These are phyloP conservation scores for Pseudopyricularia cyperi DNA, from an alignment of 2,329 filamentous ascomycete species.

Conservation along the genomic window DNA sequence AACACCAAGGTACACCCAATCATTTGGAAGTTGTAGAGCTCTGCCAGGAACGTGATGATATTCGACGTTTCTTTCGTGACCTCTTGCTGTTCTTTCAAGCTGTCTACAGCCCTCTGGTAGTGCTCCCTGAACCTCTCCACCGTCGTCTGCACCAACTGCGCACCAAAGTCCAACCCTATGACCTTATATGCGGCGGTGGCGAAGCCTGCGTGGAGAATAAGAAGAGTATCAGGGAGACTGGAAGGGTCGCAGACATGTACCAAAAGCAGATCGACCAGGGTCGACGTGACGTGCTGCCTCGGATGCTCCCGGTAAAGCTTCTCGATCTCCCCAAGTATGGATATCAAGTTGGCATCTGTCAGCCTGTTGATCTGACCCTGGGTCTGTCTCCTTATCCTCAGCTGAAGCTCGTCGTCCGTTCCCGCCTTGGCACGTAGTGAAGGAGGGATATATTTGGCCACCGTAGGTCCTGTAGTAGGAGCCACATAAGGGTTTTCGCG, in stretches of 20 bases:
- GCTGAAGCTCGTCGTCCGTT: slow-evolving; percentile 52
- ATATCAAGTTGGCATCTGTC: slow-evolving; percentile 78
- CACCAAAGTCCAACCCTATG: slow-evolving; percentile 79
- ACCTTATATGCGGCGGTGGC: slow-evolving; percentile 78
- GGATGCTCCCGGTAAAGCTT: slow-evolving; percentile 72
- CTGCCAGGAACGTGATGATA: slow-evolving; percentile 66
- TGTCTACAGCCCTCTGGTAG: slow-evolving; percentile 34
- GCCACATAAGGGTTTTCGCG: slow-evolving; percentile 81
- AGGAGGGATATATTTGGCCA: slow-evolving; percentile 77
- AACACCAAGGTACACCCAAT: slow-evolving; percentile 74
- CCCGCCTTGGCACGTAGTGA: slow-evolving; percentile 56
- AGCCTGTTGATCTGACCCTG: slow-evolving; percentile 88
- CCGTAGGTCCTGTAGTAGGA: slow-evolving; percentile 35
- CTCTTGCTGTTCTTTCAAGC: slow-evolving; percentile 15
- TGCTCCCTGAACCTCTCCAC: slow-evolving; percentile 62
- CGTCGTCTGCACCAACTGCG: slow-evolving; percentile 67
- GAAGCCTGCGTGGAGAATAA: slow-evolving; percentile 84
- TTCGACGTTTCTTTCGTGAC: slow-evolving; percentile 55
- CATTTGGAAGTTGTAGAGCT: slow-evolving; percentile 87
- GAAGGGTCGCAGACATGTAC: slow-evolving; percentile 70
- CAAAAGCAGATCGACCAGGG: slow-evolving; percentile 64
- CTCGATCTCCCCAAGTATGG: slow-evolving; percentile 72
- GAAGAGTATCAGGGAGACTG: slow-evolving; percentile 71
- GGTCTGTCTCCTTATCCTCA: slow-evolving; percentile 61
- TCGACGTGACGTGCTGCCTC: slow-evolving; percentile 76